Evolutionary conservation across 2,329 filamentous ascomycete species (phyloP).

Genomic region (Stagonosporopsis tanaceti): DNA sequence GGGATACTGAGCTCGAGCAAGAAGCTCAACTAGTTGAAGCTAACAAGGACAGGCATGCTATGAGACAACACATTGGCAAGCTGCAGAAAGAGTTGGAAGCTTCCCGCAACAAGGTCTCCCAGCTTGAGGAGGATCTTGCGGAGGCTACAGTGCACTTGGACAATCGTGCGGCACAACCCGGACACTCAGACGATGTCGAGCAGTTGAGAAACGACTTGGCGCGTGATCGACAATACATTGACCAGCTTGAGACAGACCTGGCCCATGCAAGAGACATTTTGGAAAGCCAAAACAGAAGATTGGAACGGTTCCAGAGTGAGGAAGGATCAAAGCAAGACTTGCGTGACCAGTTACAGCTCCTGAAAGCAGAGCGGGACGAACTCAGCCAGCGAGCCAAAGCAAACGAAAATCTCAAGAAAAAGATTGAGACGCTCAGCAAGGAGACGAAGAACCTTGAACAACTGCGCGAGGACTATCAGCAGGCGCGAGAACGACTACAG

Average conservation of each 20-base stretch:
- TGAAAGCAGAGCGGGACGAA: constrained; percentile 59
- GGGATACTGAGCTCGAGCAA: constrained; percentile 58
- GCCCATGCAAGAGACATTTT: constrained; percentile 53
- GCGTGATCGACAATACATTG: constrained; percentile 59
- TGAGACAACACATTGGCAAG: constrained; percentile 52
- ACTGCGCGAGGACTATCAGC: constrained; percentile 56
- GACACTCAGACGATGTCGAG: constrained; percentile 53
- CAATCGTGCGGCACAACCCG: constrained; percentile 47
- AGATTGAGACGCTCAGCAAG: constrained; percentile 60
- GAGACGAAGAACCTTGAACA: constrained; percentile 55
- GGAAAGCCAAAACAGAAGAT: constrained; percentile 56
- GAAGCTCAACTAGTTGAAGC: constrained; percentile 60
- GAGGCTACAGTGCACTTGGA: constrained; percentile 57
- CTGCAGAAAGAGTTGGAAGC: constrained; percentile 54
- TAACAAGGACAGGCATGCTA: constrained; percentile 55
- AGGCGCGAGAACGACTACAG: constrained; percentile 54
- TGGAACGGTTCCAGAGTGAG: constrained; percentile 54
- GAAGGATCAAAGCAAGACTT: constrained; percentile 57
- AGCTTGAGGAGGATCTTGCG: constrained; percentile 58
- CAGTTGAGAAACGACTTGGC: constrained; percentile 55
- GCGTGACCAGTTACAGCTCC: constrained; percentile 60
- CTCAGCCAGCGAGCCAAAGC: constrained; percentile 58
- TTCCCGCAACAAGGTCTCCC: constrained; percentile 52
- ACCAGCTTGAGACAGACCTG: constrained; percentile 58
- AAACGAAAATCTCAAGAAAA: constrained; percentile 63